Conservation (phyloP, 768 basidiomycete species). For the Amyloporia xantha region DNA sequence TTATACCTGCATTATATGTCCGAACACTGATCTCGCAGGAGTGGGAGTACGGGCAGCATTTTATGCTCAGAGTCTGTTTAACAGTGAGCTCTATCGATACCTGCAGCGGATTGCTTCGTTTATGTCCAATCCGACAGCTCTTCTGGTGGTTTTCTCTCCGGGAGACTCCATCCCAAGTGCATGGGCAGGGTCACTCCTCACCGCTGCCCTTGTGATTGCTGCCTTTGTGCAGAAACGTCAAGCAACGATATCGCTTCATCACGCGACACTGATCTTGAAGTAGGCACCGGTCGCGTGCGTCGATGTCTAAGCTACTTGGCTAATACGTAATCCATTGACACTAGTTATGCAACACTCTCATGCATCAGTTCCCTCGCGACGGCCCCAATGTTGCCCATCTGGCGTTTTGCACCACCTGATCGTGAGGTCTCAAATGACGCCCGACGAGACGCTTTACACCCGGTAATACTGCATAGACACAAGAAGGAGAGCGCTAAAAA, state of each 20-base stretch:
- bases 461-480: too few species aligned
- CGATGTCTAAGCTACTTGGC: background rate
- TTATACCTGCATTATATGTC: background rate
- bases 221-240: conserved; percentile 19
- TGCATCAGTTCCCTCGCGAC: conserved; percentile 23
- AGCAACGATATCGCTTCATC: conserved; percentile 18
- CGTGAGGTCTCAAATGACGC: too few species aligned
- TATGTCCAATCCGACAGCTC: conserved; percentile 8
- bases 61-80: conserved; percentile 21
- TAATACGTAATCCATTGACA: conserved; percentile 5
- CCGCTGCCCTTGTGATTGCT: conserved; percentile 20
- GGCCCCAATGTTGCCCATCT: conserved; percentile 21
- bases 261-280: conserved; percentile 22
- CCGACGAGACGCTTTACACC: too few species aligned
- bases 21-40: conserved; percentile 20
- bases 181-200: conserved; percentile 22
- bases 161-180: conserved; percentile 21
- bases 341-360: conserved; percentile 15
- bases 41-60: conserved; percentile 23
- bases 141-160: conserved; percentile 20
- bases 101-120: background rate
- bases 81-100: conserved; percentile 13
- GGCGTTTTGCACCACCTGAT: too few species aligned
- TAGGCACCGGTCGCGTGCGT: conserved; percentile 10
- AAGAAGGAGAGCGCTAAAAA: conserved; percentile 12